Base-by-base conservation (phyloP, 805 yeast species). In the Candida silvatica region DNA sequence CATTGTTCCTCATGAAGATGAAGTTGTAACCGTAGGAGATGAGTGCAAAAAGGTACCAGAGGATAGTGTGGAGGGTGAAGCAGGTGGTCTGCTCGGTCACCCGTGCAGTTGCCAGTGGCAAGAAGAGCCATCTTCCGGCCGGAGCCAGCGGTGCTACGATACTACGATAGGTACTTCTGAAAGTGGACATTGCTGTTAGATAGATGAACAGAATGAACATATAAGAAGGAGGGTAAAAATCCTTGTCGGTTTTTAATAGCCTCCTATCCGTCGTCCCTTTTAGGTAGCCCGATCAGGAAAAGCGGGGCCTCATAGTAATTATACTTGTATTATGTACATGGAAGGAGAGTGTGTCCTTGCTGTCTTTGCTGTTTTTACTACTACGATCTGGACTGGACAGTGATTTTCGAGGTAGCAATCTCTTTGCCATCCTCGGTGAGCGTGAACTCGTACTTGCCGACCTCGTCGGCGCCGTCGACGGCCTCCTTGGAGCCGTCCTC, bases 401-500 rank as follows among this genome's bases (percentile, higher is more conserved):
- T 42, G 22, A 54, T 29, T 9, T 44, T 20, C 16, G 44, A 36
- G 8, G 40, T 24, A 24, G 35, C 38, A 6, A 46, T 28, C 26
- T 39, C 45, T 17, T 45, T 40, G 3, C 38, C 46, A 16, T 46
- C 38, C 17, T 49, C 42, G 34, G 41, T 36, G n/a, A 54, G 29
- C 5, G 42, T 32, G 2, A 44, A 43, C 11, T 37, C 36, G 35
- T 51, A 56, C n/a, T 35, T 34, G 22, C 60, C 61, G 4, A 56
- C 45, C 14, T 32, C 17, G 8, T 43, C 45, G 14, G 49, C 14
- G 3, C 29, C 17, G 16, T 40, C 38, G 14, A 40, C 50, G 5
- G 37, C 32, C 20, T 42, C 39, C 16, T 2, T 15, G 15, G 16
- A 11, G 11, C 17, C 22, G 14, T 23, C 28, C 9, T 31, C 28